Percentiles rank a stretch among this genome's conserved stretches.
Conservation (phyloP, 371 early-diverging fungal genomes). For the Funneliformis caledonium region DNA sequence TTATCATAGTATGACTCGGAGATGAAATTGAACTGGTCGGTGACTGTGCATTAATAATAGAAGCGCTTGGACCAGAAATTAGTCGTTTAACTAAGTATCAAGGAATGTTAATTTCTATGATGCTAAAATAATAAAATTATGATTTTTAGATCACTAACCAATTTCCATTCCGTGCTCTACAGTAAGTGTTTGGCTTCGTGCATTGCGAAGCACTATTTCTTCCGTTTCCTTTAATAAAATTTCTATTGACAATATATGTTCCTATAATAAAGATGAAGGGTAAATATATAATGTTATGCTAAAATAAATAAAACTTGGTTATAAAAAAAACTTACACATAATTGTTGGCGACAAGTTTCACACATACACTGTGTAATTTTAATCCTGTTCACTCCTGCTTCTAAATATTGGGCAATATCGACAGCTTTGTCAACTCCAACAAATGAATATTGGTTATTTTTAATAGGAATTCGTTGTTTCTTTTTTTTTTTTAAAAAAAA, state of each 20-base stretch:
- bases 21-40: no score
- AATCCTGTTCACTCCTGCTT: background rate
- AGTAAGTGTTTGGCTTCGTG: background rate
- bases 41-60: background rate
- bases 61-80: conserved; percentile 1
- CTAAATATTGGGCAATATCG: background rate
- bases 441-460: background rate
- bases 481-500: background rate
- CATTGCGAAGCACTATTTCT: conserved; percentile 24
- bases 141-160: conserved; percentile 6
- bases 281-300: background rate
- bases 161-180: conserved; percentile 8
- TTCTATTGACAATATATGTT: conserved; percentile 10
- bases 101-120: background rate
- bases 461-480: conserved; percentile 2
- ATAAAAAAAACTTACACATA: background rate
- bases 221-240: background rate
- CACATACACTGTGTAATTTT: background rate
- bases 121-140: background rate
- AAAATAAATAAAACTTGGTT: background rate
- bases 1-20: background rate
- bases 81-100: conserved; percentile 3
- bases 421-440: conserved; percentile 1
- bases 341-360: background rate
- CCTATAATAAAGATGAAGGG: background rate